Evolutionary conservation across 2,329 filamentous ascomycete genomes (phyloP).

Genomic region (Fusarium secorum): DNA sequence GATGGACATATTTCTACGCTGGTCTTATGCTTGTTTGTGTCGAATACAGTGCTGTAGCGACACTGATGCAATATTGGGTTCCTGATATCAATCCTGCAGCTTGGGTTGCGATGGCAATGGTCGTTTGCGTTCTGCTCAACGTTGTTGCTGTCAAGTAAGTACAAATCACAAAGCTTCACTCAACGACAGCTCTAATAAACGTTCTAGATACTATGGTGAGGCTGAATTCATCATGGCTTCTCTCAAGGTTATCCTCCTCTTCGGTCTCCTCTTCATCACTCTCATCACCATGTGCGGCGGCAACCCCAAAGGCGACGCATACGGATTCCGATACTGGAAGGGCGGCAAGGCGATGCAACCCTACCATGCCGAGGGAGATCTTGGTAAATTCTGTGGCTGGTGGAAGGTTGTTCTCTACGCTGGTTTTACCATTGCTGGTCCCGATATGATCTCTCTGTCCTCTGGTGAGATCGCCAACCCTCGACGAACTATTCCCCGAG

Average conservation of each 20-base stretch:
- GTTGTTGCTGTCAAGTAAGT: conserved; percentile 54
- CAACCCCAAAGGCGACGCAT: conserved; percentile 68
- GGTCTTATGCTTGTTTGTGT: conserved; percentile 56
- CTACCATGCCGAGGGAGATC: conserved; percentile 54
- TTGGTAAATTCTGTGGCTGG: conserved; percentile 69
- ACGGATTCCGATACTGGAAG: conserved; percentile 69
- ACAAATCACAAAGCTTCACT: fast-evolving
- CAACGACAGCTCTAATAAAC: neutral
- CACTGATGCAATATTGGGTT: conserved; percentile 56
- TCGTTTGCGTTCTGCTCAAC: conserved; percentile 56
- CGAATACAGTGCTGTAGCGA: conserved; percentile 55
- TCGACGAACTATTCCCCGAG: conserved; percentile 69
- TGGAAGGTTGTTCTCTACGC: conserved; percentile 67
- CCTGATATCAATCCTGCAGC: conserved; percentile 54
- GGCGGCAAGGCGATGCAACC: conserved; percentile 45
- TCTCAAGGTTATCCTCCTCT: conserved; percentile 55
- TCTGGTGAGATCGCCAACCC: conserved; percentile 70
- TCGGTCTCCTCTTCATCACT: conserved; percentile 68
- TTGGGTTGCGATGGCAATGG: conserved; percentile 59
- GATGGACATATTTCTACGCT: conserved; percentile 60
- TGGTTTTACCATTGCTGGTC: conserved; percentile 72
- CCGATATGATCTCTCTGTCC: conserved; percentile 69
- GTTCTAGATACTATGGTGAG: conserved; percentile 50
- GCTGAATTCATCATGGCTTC: conserved; percentile 65
- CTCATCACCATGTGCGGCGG: conserved; percentile 74